Percentiles rank a stretch among this genome's conserved stretches.
phyloP scores from a whole-genome alignment of 1,139 yeast genomes.

The Magnusiomyces sp. region DNA sequence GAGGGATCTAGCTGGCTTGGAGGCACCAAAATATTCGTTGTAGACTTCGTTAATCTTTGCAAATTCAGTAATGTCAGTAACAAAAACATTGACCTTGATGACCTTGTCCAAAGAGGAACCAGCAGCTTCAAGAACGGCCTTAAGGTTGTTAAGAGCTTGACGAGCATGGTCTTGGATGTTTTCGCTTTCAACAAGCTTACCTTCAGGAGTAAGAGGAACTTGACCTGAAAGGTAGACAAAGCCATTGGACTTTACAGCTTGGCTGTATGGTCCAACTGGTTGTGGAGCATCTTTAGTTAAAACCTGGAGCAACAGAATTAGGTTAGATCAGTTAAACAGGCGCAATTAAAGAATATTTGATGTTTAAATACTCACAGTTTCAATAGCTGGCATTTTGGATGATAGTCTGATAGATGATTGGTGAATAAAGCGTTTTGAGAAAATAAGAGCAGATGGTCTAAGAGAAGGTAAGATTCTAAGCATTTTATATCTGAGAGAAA shows the following conservation, averaged over 20 bases:
- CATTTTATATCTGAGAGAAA: not conserved
- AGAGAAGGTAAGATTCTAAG: not conserved
- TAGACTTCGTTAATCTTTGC: slow-evolving; percentile 77
- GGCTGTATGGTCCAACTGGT: slow-evolving; percentile 92
- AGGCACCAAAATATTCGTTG: slow-evolving; percentile 66
- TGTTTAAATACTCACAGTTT: slow-evolving; percentile 8
- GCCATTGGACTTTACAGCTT: slow-evolving; percentile 76
- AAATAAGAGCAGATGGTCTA: not conserved
- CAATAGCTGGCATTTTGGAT: slow-evolving; percentile 11
- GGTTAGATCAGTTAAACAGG: not conserved
- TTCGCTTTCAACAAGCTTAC: slow-evolving; percentile 59
- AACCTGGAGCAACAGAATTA: slow-evolving; percentile 16
- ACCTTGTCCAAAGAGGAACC: slow-evolving; percentile 74
- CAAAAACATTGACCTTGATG: slow-evolving; percentile 79
- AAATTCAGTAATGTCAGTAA: slow-evolving; percentile 80
- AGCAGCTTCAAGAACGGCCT: slow-evolving; percentile 69
- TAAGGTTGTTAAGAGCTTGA: slow-evolving; percentile 71
- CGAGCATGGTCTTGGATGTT: slow-evolving; percentile 72
- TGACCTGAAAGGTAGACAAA: slow-evolving; percentile 92
- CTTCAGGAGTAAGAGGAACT: slow-evolving; percentile 77
- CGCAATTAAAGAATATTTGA: not conserved
- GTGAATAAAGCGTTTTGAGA: not conserved
- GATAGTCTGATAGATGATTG: no score
- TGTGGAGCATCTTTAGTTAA: slow-evolving; percentile 75
- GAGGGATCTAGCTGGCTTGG: slow-evolving; percentile 94